These are phyloP conservation scores for Trichocladium uniseriatum DNA, from an alignment of 495 filamentous ascomycete species.

Conservation along the genomic window DNA sequence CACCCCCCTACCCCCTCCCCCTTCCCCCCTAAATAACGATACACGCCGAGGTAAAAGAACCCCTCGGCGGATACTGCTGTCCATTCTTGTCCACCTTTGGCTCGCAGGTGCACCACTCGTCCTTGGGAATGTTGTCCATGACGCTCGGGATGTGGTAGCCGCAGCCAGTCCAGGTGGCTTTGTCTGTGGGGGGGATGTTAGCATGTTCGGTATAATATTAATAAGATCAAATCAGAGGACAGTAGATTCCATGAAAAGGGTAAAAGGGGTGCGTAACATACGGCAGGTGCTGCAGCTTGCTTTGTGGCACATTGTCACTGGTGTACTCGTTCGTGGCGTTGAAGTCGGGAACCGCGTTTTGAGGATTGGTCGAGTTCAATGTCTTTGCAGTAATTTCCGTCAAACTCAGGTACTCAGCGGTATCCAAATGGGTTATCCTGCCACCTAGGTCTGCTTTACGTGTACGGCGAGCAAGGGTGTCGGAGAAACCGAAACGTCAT, in stretches of 20 bases:
- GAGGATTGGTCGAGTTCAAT: too few species aligned
- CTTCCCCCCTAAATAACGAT: too few species aligned
- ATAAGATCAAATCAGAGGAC: too few species aligned
- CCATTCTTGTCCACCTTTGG: conserved; percentile 53
- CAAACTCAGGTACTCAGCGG: too few species aligned
- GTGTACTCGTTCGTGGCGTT: not conserved
- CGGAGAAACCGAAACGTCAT: too few species aligned
- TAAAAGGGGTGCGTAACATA: too few species aligned
- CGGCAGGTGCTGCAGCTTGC: conserved; percentile 7
- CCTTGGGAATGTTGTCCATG: conserved; percentile 50
- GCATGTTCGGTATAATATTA: not conserved
- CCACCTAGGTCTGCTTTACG: too few species aligned
- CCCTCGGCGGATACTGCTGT: conserved; percentile 53
- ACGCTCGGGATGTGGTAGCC: conserved; percentile 58
- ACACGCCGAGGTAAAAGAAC: conserved; percentile 3
- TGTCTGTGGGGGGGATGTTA: conserved; percentile 38
- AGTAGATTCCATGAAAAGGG: too few species aligned
- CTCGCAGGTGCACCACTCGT: conserved; percentile 54
- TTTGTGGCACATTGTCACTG: conserved; percentile 13
- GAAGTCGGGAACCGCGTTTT: not conserved
- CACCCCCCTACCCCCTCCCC: too few species aligned
- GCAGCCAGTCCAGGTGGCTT: conserved; percentile 63
- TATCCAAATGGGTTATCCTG: too few species aligned
- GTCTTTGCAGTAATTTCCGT: too few species aligned
- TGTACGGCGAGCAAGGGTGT: too few species aligned